Base-by-base conservation (phyloP, 768 basidiomycete species). In the Mycena crocata region DNA sequence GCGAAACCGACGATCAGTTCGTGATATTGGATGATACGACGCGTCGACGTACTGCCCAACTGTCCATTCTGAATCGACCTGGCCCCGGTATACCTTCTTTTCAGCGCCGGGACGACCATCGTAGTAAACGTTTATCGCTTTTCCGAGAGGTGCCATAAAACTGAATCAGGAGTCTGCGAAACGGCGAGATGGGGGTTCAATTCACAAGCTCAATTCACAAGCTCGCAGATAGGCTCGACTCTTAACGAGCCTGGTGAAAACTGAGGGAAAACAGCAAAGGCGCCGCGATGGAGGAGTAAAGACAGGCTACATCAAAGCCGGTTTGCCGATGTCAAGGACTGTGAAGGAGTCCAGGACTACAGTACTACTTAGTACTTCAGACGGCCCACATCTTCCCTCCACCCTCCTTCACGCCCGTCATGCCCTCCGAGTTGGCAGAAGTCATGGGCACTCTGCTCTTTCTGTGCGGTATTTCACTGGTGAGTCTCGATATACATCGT, bases 41-140 rank as follows among this genome's bases (percentile, higher is more conserved):
- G 32, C 40, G 37, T 49, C 61, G 31, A 79, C 85, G 71, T 70
- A 86, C 87, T 80, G 79, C 52, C 76, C 78, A 48, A 87, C 68
- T 7, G 75, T 48, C 87, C 87, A 88, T 7, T 81, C 79, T 21
- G 79, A 67, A 64, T 87, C 84, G 34, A 87, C 77, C 28, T 76
- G 68, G 23, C 86, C 86, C 10, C 56, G 56, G 50, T 79, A 84
- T 9, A 75, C 62, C 32, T 62, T 74, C 17, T 54, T 59, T n/a
- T 66, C 62, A 28, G 67, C 56, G 24, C 58, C 50, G 12, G 32
- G n/a, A 37, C 30, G 37, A 44, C 46, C 56, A 7, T 52, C 52
- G 31, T 68, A 66, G 7, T 57, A 45, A 5, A 81, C 73, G 14
- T 73, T 71, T 28, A 80, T 72, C 14, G 83, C 83, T 69, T 79